Base-by-base conservation (phyloP, 2,329 filamentous ascomycete species). In the Phaeosphaeria sp. region DNA sequence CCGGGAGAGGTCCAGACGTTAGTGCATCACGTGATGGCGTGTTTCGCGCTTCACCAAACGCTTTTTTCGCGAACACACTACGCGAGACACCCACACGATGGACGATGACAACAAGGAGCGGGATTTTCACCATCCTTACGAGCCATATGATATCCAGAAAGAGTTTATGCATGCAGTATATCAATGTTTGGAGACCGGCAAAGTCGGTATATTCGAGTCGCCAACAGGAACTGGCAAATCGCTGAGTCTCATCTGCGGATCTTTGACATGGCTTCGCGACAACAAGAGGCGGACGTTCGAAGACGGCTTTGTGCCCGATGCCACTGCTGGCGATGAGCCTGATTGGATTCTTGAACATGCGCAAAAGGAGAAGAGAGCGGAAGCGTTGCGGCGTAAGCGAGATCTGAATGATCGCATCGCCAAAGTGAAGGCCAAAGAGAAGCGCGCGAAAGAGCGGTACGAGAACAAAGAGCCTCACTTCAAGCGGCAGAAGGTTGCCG, bases 211-310 rank as follows among this genome's bases (percentile, higher is more conserved):
- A 44, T 89, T 97, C 46, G 93, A 97, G 73, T 96, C 92, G 46
- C 93, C 93, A n/a, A 97, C 93, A 43, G 93, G 93, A 76, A 90
- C 87, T 83, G 93, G 93, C 46, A 97, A 97, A 84, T 97, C 93
- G 1, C 79, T 97, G 46, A 97, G 93, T 64, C 83, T 97, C 25
- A 95, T 97, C 62, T 97, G 93, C 73, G 90, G 90, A 42, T 89
- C 93, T 6, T 77, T 97, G 69, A 96, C 93, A 2, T 97, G 93
- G 93, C 82, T 97, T n/a, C 89, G 93, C 48, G 86, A 91, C 55
- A 86, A 93, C 78, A 94, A 96, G 74, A 81, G 87, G 77, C 74
- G 81, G 69, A 66, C 75, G 59, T 77, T 89, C 81, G 77, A 90
- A 81, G 75, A 83, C 72, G 63, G 84, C 68, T 46, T 84, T 82